A percentile compares a stretch with the other conserved stretches of the same genome.
Evolutionary conservation across 148 eudicot genomes (phyloP).

Genomic region (Silene latifolia): DNA sequence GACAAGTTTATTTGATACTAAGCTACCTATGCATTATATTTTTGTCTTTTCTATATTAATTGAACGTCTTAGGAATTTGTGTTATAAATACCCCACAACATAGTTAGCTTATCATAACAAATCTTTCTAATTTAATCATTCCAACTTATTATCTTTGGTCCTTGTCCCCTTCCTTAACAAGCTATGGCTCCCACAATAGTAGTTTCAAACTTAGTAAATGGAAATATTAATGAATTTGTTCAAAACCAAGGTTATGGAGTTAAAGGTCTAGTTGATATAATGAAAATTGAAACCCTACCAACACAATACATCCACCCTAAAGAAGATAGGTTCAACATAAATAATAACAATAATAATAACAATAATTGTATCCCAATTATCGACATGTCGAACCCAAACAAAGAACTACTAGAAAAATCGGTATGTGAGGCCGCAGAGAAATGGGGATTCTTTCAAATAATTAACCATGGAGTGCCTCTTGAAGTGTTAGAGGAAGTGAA

Average conservation of each 20-base stretch:
- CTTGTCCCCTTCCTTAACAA: not conserved
- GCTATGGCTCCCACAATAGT: slow-evolving; percentile 4
- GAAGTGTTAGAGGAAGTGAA: slow-evolving; percentile 35
- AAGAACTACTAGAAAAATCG: not conserved
- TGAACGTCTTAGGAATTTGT: no score
- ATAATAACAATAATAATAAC: not conserved
- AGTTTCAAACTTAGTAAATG: not conserved
- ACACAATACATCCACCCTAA: slow-evolving; percentile 29
- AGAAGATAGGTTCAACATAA: slow-evolving; percentile 20
- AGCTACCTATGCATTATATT: no score
- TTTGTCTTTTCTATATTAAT: no score
- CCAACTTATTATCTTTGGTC: no score
- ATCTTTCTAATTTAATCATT: no score
- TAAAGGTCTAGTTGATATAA: slow-evolving; percentile 25
- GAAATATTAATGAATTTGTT: slow-evolving; percentile 21
- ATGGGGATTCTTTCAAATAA: slow-evolving; percentile 38
- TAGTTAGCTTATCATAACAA: no score
- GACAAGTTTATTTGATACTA: no score
- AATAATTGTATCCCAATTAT: slow-evolving; percentile 30
- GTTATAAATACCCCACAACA: no score
- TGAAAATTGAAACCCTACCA: slow-evolving; percentile 26
- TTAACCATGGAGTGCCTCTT: slow-evolving; percentile 38
- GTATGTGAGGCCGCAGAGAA: slow-evolving; percentile 28
- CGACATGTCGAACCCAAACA: slow-evolving; percentile 32
- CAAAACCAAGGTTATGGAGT: slow-evolving; percentile 37